Evolutionary conservation across 148 eudicot genomes (phyloP).

Genomic region (Amaranthus hypochondriacus): DNA sequence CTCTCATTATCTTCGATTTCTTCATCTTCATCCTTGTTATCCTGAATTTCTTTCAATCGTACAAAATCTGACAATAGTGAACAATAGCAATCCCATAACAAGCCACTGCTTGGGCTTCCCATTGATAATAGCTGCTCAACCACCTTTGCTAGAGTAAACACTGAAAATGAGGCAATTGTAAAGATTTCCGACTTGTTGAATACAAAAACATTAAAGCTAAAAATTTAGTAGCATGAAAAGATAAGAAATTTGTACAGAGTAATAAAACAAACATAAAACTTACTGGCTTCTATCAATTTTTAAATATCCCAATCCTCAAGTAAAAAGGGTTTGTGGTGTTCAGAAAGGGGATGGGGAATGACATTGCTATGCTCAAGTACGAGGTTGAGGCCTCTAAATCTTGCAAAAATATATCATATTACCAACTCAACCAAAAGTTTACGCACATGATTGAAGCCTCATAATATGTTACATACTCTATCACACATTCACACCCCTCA

Average conservation of each 20-base stretch:
- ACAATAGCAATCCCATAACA: conserved; percentile 46
- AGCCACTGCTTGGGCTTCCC: conserved; percentile 32
- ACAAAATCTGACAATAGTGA: conserved; percentile 52
- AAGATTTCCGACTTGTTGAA: neutral
- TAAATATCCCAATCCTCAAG: too few species aligned
- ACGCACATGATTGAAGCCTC: too few species aligned
- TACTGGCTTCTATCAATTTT: neutral
- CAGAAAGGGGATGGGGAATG: neutral
- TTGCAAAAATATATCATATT: too few species aligned
- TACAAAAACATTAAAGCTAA: neutral
- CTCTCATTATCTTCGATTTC: conserved; percentile 37
- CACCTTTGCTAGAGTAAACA: conserved; percentile 47
- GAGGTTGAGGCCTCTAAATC: neutral
- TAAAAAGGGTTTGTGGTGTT: too few species aligned
- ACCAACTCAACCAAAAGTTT: too few species aligned
- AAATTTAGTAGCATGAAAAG: neutral
- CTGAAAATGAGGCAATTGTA: conserved; percentile 31
- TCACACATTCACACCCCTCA: too few species aligned
- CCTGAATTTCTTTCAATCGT: conserved; percentile 51
- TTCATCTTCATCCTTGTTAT: conserved; percentile 36
- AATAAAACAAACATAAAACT: neutral
- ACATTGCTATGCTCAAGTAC: neutral
- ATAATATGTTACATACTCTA: too few species aligned
- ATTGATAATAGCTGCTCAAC: conserved; percentile 45
- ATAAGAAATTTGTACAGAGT: neutral